Evolutionary conservation across 2,329 filamentous ascomycete genomes (phyloP), one percentile per base, ranked within the genome.

Genomic region (Arthroderma sp.): DNA sequence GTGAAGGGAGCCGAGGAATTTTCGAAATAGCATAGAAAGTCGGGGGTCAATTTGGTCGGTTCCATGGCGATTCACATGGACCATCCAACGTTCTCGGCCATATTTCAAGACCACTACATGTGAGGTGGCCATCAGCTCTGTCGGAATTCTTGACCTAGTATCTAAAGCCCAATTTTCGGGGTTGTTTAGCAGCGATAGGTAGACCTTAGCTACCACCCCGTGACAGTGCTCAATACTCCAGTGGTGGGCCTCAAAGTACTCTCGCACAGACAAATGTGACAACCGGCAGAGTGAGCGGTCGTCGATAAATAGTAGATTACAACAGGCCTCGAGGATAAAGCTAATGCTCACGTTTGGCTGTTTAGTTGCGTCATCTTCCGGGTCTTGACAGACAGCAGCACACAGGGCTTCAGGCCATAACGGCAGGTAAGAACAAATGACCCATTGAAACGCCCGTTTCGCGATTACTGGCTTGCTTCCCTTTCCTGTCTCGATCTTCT

Each of bases 221-320:
- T 44, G 11, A 8, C 30, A 7, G 8, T 22, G 15, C 15, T 22
- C 15, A 22, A 22, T 22, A 22, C 15, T 22, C 15, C 15, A 22
- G 38, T 49, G 50, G 31, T 51, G 27, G 1, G 54, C 40, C 42
- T 57, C 54, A 36, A 58, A 47, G 40, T 57, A 58, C 42, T 58
- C 55, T 8, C 39, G 49, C 3, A 58, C 55, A 4, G 56, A 58
- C 27, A 58, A 47, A 53, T 58, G 55, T 2, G 54, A 55, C 7
- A 52, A 50, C 8, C 50, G 42, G 42, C 51, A 57, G 8, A 53
- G 37, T 2, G 42, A 29, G 32, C 30, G 37, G 9, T 44, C 22
- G 27, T 45, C 34, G 8, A 57, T 36, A 5, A 57, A 46, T 15
- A 58, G 29, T 15, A 59, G 48, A 40, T 59, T 53, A 15, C 45